These are phyloP conservation scores for Borovskyia barvae DNA, from an alignment of 208 protist species.

Conservation along the genomic window DNA sequence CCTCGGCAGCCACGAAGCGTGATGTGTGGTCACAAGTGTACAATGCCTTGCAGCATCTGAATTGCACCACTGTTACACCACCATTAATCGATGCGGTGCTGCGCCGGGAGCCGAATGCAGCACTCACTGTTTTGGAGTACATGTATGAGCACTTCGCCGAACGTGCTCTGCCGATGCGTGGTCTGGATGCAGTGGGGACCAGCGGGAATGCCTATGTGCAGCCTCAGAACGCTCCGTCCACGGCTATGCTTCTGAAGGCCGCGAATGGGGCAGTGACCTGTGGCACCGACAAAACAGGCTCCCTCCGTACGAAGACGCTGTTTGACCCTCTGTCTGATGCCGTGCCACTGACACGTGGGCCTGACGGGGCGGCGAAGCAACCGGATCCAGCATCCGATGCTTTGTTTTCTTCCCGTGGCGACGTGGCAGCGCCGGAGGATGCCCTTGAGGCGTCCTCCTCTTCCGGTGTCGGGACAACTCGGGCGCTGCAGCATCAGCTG, in stretches of 20 bases:
- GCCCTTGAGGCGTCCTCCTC: background rate
- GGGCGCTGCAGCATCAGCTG: constrained; percentile 26
- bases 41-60: constrained; percentile 42
- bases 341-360: background rate
- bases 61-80: constrained; percentile 40
- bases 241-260: constrained; percentile 9
- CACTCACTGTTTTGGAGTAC: constrained; percentile 53
- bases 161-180: constrained; percentile 33
- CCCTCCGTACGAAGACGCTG: too few species aligned
- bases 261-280: background rate
- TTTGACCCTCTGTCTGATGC: background rate
- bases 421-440: background rate
- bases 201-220: constrained; percentile 16
- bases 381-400: background rate
- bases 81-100: constrained; percentile 65
- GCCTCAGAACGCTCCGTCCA: constrained; percentile 16
- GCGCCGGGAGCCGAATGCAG: constrained; percentile 55
- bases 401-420: background rate
- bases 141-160: constrained; percentile 83
- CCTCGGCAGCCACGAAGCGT: constrained; percentile 65
- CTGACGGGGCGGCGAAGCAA: too few species aligned
- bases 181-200: constrained; percentile 17
- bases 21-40: constrained; percentile 88
- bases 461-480: background rate
- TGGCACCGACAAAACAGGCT: too few species aligned